Evolutionary conservation across 2,329 filamentous ascomycete genomes (phyloP), one percentile per base, ranked within the genome.

Genomic region (Hypoxylon sp.): DNA sequence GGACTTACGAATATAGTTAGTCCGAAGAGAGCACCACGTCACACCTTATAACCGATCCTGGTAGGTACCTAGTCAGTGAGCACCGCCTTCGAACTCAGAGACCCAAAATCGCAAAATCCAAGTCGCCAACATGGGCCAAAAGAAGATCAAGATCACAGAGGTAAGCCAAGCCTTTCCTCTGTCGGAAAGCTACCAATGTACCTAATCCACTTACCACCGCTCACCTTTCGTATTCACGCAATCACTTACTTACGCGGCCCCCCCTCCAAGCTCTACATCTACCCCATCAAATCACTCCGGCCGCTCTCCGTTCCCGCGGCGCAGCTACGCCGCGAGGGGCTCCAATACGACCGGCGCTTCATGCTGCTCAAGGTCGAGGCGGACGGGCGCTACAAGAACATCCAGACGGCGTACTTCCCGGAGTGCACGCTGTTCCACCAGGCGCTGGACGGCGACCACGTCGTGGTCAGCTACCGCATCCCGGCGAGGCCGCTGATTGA

Each of bases 281-380:
- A 94, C 77, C 91, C 92, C 46, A 90, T 94, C 80, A 94, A 94
- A 77, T 90, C 86, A 6, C 85, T 93, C n/a, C 87, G 89, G 37
- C 88, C 87, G 56, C 86, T 91, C 60, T 78, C 83, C 17, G 80
- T 93, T 33, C 66, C 82, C 3, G 78, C 81, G 0, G 84, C 89
- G 2, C 79, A 80, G n/a, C 79, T 93, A 51, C 87, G 86, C 4
- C 82, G 84, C n/a, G 85, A 89, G 69, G 91, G 91, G 13, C 83
- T 93, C 72, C 81, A 83, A 44, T 82, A 91, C 76, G 92, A 94
- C 80, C 87, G 92, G 8, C 84, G 84, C 35, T 94, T 92, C 79
- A 92, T 94, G 88, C 85, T 94, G 3, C 85, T 89, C 68, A 86
- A 86, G 72, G 81, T 87, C 70, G 76, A 82, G 17, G 73, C 80